Evolutionary conservation across 2,329 filamentous ascomycete species (phyloP).

Genomic region (Ambrosiella xylebori): DNA sequence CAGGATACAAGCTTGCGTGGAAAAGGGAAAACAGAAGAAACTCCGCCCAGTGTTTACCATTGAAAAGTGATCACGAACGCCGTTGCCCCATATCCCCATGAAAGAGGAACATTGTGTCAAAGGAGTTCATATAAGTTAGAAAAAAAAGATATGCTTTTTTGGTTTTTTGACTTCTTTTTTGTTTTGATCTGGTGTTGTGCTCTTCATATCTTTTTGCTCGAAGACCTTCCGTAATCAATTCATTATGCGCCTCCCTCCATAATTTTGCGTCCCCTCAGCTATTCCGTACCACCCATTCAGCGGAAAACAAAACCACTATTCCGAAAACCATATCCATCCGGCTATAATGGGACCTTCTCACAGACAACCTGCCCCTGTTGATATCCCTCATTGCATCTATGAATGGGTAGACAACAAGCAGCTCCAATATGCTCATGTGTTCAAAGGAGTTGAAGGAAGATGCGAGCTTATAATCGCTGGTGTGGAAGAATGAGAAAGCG

Average conservation of each 20-base stretch:
- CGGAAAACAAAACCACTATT: neutral
- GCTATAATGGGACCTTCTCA: neutral
- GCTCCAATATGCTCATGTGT: neutral
- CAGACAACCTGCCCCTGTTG: neutral
- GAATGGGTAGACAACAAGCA: too few relatives aligned
- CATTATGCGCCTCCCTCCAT: slow-evolving; percentile 8
- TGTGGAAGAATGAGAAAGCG: neutral
- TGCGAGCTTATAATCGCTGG: neutral
- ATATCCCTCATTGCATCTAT: too few relatives aligned
- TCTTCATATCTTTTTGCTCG: slow-evolving; percentile 11
- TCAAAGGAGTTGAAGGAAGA: neutral
- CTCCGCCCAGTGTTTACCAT: neutral
- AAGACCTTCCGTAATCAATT: slow-evolving; percentile 13
- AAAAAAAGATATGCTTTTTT: neutral
- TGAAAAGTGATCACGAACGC: neutral
- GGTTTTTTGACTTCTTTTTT: slow-evolving; percentile 12
- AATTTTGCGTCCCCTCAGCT: neutral
- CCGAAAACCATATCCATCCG: neutral
- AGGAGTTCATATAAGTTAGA: neutral
- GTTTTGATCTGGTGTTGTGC: slow-evolving; percentile 6
- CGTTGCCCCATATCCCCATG: neutral
- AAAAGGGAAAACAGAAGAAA: neutral
- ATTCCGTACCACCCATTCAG: neutral
- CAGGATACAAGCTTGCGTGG: too few relatives aligned
- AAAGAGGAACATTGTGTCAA: too few relatives aligned